Conservation (phyloP, 2,329 filamentous ascomycete genomes). For the Hypoxylon sp. region DNA sequence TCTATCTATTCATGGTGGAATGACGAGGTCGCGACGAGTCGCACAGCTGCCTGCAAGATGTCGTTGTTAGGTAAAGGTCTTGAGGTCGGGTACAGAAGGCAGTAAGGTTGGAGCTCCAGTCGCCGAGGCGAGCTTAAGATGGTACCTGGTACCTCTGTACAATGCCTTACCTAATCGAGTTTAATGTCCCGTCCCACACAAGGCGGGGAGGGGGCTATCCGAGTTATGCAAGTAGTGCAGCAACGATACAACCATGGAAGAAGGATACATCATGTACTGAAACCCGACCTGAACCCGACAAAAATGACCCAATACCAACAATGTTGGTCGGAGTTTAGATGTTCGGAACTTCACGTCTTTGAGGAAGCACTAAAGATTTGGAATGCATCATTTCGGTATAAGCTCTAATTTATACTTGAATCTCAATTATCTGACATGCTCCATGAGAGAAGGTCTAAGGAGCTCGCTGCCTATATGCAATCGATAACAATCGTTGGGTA, state of each 20-base stretch:
- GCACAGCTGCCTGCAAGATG: constrained; percentile 27
- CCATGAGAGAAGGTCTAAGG: constrained; percentile 1
- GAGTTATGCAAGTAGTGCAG: constrained; percentile 2
- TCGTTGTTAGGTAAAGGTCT: constrained; percentile 13
- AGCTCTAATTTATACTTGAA: constrained; percentile 2
- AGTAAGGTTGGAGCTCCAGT: constrained; percentile 6
- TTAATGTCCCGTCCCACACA: background rate
- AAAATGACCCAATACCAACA: background rate
- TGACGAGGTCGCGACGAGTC: constrained; percentile 27
- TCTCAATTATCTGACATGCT: constrained; percentile 9
- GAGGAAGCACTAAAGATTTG: background rate
- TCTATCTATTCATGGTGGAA: constrained; percentile 46
- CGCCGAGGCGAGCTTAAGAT: background rate
- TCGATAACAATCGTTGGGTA: constrained; percentile 16
- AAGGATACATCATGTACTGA: background rate
- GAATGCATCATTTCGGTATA: background rate
- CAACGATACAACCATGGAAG: background rate
- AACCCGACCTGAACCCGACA: background rate
- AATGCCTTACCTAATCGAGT: constrained; percentile 3
- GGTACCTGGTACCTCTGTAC: constrained; percentile 6
- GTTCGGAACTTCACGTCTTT: background rate
- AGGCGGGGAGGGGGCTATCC: background rate
- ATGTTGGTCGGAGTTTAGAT: background rate
- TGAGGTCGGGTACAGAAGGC: constrained; percentile 8
- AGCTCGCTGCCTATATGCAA: constrained; percentile 21